Conservation (phyloP, 306 rosid species). For the Betula pendula region DNA sequence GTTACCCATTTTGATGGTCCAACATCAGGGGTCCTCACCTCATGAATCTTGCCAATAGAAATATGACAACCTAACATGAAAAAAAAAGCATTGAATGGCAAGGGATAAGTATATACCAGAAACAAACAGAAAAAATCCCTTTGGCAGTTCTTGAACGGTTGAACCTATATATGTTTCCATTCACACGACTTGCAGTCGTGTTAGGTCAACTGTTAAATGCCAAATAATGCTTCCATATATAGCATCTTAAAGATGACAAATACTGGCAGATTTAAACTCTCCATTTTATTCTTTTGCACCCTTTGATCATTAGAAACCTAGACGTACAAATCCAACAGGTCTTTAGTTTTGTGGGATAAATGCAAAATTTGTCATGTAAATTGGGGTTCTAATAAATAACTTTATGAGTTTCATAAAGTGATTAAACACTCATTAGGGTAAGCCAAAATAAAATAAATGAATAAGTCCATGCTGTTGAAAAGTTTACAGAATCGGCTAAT, state of each 20-base stretch:
- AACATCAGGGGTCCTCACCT: constrained; percentile 10
- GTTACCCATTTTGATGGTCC: not conserved
- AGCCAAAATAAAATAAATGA: no score
- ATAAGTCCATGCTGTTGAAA: no score
- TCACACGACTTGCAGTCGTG: not conserved
- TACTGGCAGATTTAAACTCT: not conserved
- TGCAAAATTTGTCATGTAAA: no score
- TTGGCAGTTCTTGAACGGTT: not conserved
- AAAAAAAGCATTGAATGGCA: not conserved
- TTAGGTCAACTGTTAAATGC: not conserved
- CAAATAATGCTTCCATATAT: not conserved
- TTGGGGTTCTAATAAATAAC: no score
- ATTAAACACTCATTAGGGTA: no score
- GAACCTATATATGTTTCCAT: no score
- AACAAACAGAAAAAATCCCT: no score
- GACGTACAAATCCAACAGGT: not conserved
- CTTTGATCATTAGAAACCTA: not conserved
- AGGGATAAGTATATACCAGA: not conserved
- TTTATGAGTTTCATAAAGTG: no score
- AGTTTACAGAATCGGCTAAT: no score
- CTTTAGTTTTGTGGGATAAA: no score
- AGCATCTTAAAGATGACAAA: not conserved
- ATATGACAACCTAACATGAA: not conserved
- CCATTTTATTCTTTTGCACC: not conserved
- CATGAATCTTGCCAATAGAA: not conserved